Conservation (phyloP, 495 filamentous ascomycete species). For the Aspergillus funiculosus region DNA sequence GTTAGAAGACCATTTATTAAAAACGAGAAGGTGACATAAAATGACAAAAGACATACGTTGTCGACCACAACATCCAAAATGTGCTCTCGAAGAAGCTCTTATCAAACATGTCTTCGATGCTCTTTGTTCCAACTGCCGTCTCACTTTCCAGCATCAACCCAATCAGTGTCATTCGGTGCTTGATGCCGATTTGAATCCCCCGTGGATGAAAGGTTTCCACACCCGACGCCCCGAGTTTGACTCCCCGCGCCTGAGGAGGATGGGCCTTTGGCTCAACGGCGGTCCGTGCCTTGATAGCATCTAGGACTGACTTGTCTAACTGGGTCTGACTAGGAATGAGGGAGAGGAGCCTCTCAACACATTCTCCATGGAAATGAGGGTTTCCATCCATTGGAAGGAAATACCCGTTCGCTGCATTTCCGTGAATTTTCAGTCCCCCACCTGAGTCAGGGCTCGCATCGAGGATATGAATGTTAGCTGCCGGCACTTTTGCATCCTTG, state of each 20-base stretch:
- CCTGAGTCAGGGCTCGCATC: constrained; percentile 24
- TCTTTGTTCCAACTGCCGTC: constrained; percentile 19
- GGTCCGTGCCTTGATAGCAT: constrained; percentile 14
- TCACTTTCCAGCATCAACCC: constrained; percentile 26
- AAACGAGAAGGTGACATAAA: not conserved
- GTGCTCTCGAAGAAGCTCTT: constrained; percentile 31
- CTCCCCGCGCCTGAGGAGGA: not conserved
- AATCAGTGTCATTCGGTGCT: constrained; percentile 26
- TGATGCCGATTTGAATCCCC: constrained; percentile 11
- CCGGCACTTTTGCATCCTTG: constrained; percentile 32
- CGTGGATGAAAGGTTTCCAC: not conserved
- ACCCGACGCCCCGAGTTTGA: constrained; percentile 1
- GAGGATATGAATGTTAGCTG: constrained; percentile 32
- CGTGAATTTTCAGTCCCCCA: constrained; percentile 28
- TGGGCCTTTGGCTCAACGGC: constrained; percentile 1
- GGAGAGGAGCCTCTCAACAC: constrained; percentile 31
- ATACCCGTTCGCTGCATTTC: constrained; percentile 25
- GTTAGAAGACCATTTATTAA: not conserved
- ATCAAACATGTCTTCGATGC: constrained; percentile 32
- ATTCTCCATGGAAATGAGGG: constrained; percentile 32
- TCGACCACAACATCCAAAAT: constrained; percentile 38
- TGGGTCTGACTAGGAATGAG: constrained; percentile 20
- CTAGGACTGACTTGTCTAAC: constrained; percentile 11
- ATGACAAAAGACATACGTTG: constrained; percentile 20
- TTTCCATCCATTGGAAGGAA: constrained; percentile 25